Conservation (phyloP, 116 monocot genomes). For the Cymodocea nodosa region DNA sequence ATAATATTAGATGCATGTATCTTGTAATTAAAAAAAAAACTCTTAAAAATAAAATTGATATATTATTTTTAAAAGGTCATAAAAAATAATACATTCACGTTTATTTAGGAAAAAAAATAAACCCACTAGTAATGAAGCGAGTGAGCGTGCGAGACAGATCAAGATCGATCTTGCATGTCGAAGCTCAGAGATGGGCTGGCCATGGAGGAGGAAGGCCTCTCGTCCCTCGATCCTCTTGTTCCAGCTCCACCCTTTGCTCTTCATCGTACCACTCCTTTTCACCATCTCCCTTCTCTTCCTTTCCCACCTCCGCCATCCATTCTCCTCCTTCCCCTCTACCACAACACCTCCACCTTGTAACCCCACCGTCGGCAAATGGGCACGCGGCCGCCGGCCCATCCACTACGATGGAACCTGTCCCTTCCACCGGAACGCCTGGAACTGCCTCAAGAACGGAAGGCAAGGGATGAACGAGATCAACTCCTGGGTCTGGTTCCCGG, state of each 20-base stretch:
- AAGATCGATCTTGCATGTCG: background rate
- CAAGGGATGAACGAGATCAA: slow-evolving; percentile 35
- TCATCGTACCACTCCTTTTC: slow-evolving; percentile 4
- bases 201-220: slow-evolving; percentile 6
- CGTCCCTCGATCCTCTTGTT: background rate
- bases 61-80: background rate
- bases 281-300: slow-evolving; percentile 9
- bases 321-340: slow-evolving; percentile 6
- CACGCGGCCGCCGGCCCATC: slow-evolving; percentile 6
- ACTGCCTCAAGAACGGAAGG: slow-evolving; percentile 53
- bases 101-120: no score
- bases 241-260: no score
- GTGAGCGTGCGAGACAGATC: no score
- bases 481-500: slow-evolving; percentile 62
- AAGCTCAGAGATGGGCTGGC: no score
- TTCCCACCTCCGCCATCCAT: slow-evolving; percentile 4
- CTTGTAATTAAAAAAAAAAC: no score
- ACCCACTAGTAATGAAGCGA: no score
- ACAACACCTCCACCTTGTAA: slow-evolving; percentile 10
- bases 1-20: no score
- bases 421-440: slow-evolving; percentile 95
- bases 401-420: slow-evolving; percentile 63
- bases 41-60: no score
- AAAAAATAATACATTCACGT: no score
- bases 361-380: slow-evolving; percentile 46